Base-by-base conservation (phyloP, 352 stramenopile species). In the Globisporangium middletonii region DNA sequence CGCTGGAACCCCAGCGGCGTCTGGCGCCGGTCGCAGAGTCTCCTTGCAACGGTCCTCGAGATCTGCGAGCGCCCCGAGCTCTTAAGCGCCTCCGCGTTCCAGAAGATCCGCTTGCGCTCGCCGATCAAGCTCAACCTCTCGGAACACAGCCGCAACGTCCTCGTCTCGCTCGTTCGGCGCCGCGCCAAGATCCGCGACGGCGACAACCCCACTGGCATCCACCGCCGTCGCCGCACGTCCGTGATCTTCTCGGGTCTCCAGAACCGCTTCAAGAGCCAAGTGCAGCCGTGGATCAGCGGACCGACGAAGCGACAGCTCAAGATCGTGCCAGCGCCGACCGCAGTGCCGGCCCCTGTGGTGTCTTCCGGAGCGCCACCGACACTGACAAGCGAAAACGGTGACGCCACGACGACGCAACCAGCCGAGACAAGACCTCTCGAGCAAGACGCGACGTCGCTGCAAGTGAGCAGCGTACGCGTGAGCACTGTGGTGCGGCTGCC, bases 251-350 rank as follows among this genome's bases (percentile, higher is more conserved):
- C 47, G 12, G 47, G 47, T 1, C 47, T 52, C 27, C 47, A 52
- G 15, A 52, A 28, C 26, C 47, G 47, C 13, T 52, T 52, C 47
- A 52, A 52, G 47, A 52, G 47, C 27, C 47, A 41, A 41, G 27
- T 52, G 28, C 12, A 37, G 13, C 47, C 47, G 28, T 52, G 47
- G 47, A 19, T 38, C 15, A 45, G 41, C 13, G 47, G 47, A 18
- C 47, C 47, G 12, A n/a, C 26, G 13, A 28, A 35, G 11, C 11
- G 47, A 18, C 27, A 52, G 26, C 47, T 52, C 26, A 35, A 50
- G 44, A 30, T 50, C 23, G 8, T 50, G 44, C 44, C 26, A 33
- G 19, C 19, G 1, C 19, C 45, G 9, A 33, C 45, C 1, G 4
- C 45, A 35, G 45, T 50, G 26, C 45, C 45, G 19, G 7, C 19